Evolutionary conservation across 2,329 filamentous ascomycete species (phyloP).

Genomic region (Fusarium pseudocircinatum): DNA sequence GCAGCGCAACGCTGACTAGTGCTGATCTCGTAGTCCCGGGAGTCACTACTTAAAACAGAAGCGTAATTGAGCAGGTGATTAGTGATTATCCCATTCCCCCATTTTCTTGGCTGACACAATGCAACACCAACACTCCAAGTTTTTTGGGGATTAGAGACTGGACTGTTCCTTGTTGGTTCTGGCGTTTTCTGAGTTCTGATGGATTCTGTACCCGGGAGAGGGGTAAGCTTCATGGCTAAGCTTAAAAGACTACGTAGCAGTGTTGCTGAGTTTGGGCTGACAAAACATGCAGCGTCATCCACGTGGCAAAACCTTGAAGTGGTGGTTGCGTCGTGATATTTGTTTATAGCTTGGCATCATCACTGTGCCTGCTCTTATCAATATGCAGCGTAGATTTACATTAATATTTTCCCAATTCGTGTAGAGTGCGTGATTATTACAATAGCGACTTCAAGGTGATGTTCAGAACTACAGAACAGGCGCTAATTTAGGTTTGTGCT

Average conservation of each 20-base stretch:
- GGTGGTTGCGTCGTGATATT: neutral
- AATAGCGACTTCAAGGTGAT: neutral
- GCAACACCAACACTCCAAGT: neutral
- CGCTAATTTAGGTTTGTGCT: neutral
- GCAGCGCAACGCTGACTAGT: neutral
- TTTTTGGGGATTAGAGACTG: neutral
- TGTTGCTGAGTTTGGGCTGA: slow-evolving; percentile 10
- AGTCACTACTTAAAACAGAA: slow-evolving; percentile 29
- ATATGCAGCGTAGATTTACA: neutral
- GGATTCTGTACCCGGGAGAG: neutral
- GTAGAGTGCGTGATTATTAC: neutral
- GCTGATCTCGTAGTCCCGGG: slow-evolving; percentile 22
- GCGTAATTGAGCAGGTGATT: slow-evolving; percentile 6
- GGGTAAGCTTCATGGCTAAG: slow-evolving; percentile 29
- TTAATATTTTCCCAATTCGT: neutral
- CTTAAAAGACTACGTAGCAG: slow-evolving; percentile 16
- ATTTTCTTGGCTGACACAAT: slow-evolving; percentile 20
- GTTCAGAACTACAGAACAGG: neutral
- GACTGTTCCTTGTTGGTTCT: neutral
- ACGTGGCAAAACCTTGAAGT: slow-evolving; percentile 26
- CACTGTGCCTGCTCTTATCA: neutral
- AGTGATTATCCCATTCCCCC: neutral
- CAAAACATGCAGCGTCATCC: slow-evolving; percentile 8
- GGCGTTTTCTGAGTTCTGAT: neutral
- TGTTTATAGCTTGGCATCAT: neutral